These are phyloP conservation scores for Tylopilus orsonianus DNA, from an alignment of 1,284 basidiomycete species.

Conservation along the genomic window DNA sequence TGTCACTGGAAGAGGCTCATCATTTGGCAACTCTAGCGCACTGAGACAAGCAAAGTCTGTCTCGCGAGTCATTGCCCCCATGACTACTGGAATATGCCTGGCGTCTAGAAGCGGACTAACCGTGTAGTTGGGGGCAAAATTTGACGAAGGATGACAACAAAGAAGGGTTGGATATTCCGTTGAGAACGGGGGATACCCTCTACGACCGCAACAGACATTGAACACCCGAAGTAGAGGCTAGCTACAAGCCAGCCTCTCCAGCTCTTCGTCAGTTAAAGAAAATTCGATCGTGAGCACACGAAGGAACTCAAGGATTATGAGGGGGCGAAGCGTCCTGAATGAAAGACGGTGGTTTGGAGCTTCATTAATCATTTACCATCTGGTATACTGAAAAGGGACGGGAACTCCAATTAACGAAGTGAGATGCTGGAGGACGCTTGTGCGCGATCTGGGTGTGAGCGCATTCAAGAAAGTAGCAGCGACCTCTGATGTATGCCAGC, in stretches of 20 bases:
- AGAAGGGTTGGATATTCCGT: constrained; percentile 16
- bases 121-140: constrained; percentile 2
- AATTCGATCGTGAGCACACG: constrained; percentile 11
- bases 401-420: not conserved
- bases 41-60: constrained; percentile 6
- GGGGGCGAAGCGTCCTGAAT: constrained; percentile 7
- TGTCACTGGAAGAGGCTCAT: constrained; percentile 11
- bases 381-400: not conserved
- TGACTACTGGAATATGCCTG: constrained; percentile 9
- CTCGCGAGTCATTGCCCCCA: not conserved
- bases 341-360: constrained; percentile 7
- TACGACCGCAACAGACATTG: constrained; percentile 11
- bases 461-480: constrained; percentile 3
- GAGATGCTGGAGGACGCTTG: constrained; percentile 1
- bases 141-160: constrained; percentile 14
- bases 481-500: not conserved
- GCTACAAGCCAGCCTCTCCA: constrained; percentile 7
- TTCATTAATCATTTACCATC: constrained; percentile 14
- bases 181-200: constrained; percentile 5
- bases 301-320: constrained; percentile 5
- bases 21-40: constrained; percentile 16
- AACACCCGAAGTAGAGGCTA: constrained; percentile 13
- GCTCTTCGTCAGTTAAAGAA: constrained; percentile 15
- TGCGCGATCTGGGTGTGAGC: constrained; percentile 3
- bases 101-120: constrained; percentile 18